Evolutionary conservation across 805 yeast genomes (phyloP), one percentile per base, ranked within the genome.

Genomic region (Saccharomyces kudriavzevii): DNA sequence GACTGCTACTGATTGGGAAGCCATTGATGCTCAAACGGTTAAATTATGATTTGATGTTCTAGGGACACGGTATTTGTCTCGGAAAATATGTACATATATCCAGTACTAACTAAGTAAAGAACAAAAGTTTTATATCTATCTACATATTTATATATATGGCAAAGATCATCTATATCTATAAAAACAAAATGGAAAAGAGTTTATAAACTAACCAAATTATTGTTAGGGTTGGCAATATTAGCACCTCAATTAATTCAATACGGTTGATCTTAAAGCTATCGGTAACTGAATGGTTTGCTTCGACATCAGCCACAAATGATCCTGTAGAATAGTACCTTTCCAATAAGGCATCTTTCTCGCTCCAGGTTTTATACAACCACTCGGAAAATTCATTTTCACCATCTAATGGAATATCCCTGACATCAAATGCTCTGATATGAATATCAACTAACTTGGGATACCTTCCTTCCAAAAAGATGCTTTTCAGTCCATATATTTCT

Each of bases 341-440:
- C 81, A 94, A 74, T 49, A 85, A 67, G 49, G 68, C 70, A 69
- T 94, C 98, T 68, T 94, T 94, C 58, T 81, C 84, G 20, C 71
- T 63, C 98, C 98, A 94, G 10, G 80, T 70, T 2, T 77, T 69
- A 56, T 74, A 76, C 48, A 94, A 69, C 99, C 99, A 94, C 25
- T 77, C 70, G 51, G 83, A 87, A 64, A 94, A 90, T 54, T 77
- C 78, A n/a, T 71, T 74, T 13, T 67, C 73, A 45, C 69, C 68
- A n/a, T 74, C 75, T 5, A 76, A 73, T 0, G 96, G 96, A 14
- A 89, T 86, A 8, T 84, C 87, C 4, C 70, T 61, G 9, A 89
- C 61, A 9, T 73, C 72, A 57, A 79, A 77, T 11, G 82, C 78
- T 56, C 85, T 78, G 54, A 90, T 73, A 67, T 87, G 81, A 56